phyloP scores from a whole-genome alignment of 257 asterid species.

The Plantago elongata region DNA sequence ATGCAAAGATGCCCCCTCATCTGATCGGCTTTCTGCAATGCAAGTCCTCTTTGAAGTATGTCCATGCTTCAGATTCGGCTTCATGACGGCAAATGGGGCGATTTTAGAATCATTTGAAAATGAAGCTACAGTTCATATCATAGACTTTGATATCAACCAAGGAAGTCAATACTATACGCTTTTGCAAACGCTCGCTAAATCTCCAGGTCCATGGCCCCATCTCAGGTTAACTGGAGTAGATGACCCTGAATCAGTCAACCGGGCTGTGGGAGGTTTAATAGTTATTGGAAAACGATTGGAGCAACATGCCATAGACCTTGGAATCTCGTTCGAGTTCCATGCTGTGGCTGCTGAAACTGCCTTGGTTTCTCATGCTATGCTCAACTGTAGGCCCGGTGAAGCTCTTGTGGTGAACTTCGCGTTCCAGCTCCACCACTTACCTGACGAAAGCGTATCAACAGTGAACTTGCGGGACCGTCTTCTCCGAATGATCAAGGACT shows the following conservation, averaged over 20 bases:
- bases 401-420: conserved; percentile 81
- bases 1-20: conserved; percentile 78
- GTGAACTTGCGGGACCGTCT: conserved; percentile 78
- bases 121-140: conserved; percentile 65
- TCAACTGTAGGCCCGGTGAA: conserved; percentile 53
- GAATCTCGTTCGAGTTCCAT: conserved; percentile 59
- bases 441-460: conserved; percentile 86
- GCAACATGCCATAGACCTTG: conserved; percentile 54
- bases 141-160: conserved; percentile 90
- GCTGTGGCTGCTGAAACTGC: conserved; percentile 63
- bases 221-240: conserved; percentile 78
- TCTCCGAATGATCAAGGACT: conserved; percentile 80
- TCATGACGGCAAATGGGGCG: conserved; percentile 86
- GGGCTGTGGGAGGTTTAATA: conserved; percentile 62
- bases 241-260: conserved; percentile 91
- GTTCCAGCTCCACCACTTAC: conserved; percentile 98
- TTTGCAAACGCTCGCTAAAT: conserved; percentile 54
- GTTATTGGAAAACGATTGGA: conserved; percentile 69
- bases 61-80: conserved; percentile 86
- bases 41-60: conserved; percentile 96
- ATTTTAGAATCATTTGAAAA: conserved; percentile 62
- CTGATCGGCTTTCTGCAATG: conserved; percentile 82
- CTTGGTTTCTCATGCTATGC: conserved; percentile 50
- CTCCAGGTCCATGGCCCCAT: conserved; percentile 53
- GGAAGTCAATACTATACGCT: conserved; percentile 92